These are phyloP conservation scores for Phlebiopsis flavidoalba DNA, from an alignment of 768 basidiomycete genomes.

Conservation along the genomic window DNA sequence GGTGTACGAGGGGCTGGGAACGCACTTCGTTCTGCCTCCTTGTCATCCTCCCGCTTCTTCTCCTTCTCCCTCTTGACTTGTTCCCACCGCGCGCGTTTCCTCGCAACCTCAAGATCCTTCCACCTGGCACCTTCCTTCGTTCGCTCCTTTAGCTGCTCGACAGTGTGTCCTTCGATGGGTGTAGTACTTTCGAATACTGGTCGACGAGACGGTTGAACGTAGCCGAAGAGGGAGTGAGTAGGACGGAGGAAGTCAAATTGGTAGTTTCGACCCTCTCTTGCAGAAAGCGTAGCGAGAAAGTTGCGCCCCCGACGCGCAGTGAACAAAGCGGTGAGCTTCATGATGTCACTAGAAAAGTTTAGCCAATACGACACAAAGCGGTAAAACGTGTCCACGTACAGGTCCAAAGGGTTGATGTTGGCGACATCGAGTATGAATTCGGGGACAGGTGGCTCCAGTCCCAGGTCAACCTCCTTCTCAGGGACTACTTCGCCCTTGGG, in stretches of 20 bases:
- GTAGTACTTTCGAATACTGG: slow-evolving; percentile 87
- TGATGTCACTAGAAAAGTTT: slow-evolving; percentile 64
- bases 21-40: slow-evolving; percentile 85
- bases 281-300: slow-evolving; percentile 82
- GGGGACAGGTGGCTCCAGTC: slow-evolving; percentile 69
- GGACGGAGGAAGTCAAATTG: slow-evolving; percentile 98
- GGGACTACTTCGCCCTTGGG: slow-evolving; percentile 23
- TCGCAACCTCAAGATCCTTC: slow-evolving; percentile 72
- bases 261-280: slow-evolving; percentile 89
- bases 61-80: slow-evolving; percentile 77
- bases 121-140: slow-evolving; percentile 65
- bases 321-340: slow-evolving; percentile 94
- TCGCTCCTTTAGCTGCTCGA: slow-evolving; percentile 62
- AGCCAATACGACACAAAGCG: background rate
- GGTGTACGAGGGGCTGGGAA: slow-evolving; percentile 13
- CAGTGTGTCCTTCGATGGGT: slow-evolving; percentile 73
- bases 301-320: slow-evolving; percentile 85
- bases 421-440: slow-evolving; percentile 87
- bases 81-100: slow-evolving; percentile 86
- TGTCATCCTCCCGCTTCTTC: slow-evolving; percentile 83
- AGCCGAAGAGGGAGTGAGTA: slow-evolving; percentile 91
- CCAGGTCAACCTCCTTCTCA: slow-evolving; percentile 52
- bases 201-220: slow-evolving; percentile 97
- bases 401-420: slow-evolving; percentile 80
- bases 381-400: slow-evolving; percentile 51